Base-by-base conservation (phyloP, 2,329 filamentous ascomycete genomes). In the Fonsecaea multimorphosa region DNA sequence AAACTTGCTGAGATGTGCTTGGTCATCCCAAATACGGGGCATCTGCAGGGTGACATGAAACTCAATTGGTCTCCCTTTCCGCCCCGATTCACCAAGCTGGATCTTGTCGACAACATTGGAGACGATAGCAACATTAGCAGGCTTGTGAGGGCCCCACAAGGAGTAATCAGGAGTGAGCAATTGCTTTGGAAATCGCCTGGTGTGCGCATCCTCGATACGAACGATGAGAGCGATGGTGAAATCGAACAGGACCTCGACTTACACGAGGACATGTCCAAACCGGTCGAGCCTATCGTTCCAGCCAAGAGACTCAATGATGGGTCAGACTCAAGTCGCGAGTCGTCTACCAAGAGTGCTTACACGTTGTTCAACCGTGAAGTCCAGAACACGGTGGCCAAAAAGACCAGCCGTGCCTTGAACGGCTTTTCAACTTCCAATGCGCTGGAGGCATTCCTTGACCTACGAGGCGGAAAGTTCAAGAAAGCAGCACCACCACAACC, bases 391-490 rank as follows among this genome's bases (percentile, higher is more conserved):
- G 11, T 46, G 9, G 11, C n/a, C 14, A 3, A 32, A 7, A 38
- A 60, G 14, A 40, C n/a, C 14, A 16, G 24, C 32, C 27, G 8
- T 1, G 44, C 40, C 1, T 44, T 38, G n/a, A 19, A n/a, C 19
- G 22, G 31, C 8, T 66, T 68, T 32, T 71, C 65, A 1, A 63
- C 65, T 29, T 69, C 66, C 22, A 64, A 55, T n/a, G 66, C 71
- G 4, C 52, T 72, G 16, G 57, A 59, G 2, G 60, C 60, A 12
- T 72, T 71, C 40, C 62, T 72, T 27, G 69, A 72, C 38, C 60
- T 72, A 22, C 67, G 71, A 53, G 68, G 68, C 9, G 64, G 62
- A n/a, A 68, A 65, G 32, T 72, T 71, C 65, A 70, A 69, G 49
- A 57, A 27, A 51, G 29, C 29, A 32, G 6, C 36, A 27, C 34